A percentile compares a stretch with the other conserved stretches of the same genome.
These are phyloP conservation scores for Erysimum cheiri DNA, from an alignment of 441 rosid species.

Conservation along the genomic window DNA sequence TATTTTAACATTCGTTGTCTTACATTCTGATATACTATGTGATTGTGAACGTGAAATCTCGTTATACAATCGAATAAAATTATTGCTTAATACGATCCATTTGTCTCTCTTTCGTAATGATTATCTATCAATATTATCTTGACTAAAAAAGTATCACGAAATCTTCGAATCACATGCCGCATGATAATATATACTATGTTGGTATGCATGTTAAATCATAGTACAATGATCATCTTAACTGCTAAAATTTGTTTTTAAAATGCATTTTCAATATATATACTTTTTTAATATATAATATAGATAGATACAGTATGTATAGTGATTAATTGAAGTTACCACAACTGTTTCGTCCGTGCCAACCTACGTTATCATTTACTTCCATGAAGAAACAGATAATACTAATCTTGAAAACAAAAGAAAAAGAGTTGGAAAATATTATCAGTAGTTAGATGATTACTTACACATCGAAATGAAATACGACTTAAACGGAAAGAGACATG, in stretches of 20 bases:
- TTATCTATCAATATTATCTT: conserved; percentile 16
- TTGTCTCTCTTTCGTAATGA: conserved; percentile 19
- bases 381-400: background rate
- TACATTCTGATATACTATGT: conserved; percentile 10
- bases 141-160: conserved; percentile 1
- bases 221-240: background rate
- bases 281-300: no score
- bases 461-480: conserved; percentile 36
- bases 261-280: no score
- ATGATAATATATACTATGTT: conserved; percentile 14
- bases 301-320: background rate
- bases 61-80: conserved; percentile 13
- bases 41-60: conserved; percentile 22
- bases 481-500: conserved; percentile 40
- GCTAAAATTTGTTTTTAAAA: no score
- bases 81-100: conserved; percentile 16
- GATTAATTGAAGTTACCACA: background rate
- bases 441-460: conserved; percentile 36
- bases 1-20: conserved; percentile 20
- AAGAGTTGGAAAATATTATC: conserved; percentile 30
- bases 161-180: conserved; percentile 6
- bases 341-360: background rate
- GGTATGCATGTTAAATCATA: conserved; percentile 12
- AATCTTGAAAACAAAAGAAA: background rate
- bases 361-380: background rate